phyloP scores from a whole-genome alignment of 441 rosid species.

The Croton laevigatus region DNA sequence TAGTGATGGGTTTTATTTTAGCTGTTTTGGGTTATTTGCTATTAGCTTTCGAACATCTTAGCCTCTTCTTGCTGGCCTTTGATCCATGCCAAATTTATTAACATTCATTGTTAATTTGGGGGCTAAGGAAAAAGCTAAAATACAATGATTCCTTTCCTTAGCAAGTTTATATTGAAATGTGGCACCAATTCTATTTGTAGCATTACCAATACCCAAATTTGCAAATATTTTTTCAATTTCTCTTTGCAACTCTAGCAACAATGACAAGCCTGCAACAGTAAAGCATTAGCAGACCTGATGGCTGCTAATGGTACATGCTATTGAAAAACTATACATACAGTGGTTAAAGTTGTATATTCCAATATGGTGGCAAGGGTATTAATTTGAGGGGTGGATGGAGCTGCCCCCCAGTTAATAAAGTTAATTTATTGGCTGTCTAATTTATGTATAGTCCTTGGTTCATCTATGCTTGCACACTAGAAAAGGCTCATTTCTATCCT shows the following conservation, averaged over 20 bases:
- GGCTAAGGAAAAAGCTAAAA: neutral
- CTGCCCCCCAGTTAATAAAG: neutral
- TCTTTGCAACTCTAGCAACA: neutral
- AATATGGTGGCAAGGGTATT: neutral
- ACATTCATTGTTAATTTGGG: conserved; percentile 1
- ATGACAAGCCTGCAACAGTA: neutral
- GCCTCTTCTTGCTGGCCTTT: neutral
- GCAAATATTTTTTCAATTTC: neutral
- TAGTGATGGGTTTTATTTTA: neutral
- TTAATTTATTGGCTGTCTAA: neutral
- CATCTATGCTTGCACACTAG: neutral
- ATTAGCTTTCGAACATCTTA: neutral
- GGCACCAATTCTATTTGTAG: neutral
- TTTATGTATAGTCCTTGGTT: neutral
- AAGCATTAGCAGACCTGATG: neutral
- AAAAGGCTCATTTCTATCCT: neutral
- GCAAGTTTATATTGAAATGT: neutral
- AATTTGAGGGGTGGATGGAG: neutral
- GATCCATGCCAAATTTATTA: neutral
- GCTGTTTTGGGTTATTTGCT: neutral
- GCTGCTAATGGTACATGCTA: neutral
- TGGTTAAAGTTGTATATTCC: neutral
- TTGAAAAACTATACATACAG: neutral
- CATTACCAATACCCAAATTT: neutral
- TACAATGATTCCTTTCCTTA: neutral